Conservation (phyloP, 768 basidiomycete genomes). For the Leucocoprinus birnbaumii region DNA sequence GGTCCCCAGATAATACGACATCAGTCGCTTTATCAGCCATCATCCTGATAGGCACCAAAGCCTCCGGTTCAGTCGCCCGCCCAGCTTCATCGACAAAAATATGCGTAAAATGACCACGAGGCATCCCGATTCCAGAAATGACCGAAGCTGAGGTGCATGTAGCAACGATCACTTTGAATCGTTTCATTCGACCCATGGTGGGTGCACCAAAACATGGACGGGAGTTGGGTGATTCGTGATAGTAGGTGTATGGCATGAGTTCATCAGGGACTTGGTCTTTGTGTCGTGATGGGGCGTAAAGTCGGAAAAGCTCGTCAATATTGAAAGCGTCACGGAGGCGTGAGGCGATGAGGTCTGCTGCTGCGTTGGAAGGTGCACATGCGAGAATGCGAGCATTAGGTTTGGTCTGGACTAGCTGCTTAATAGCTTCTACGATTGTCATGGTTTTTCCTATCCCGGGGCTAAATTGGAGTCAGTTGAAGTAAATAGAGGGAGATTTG, state of each 20-base stretch:
- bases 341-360: slow-evolving; percentile 57
- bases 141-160: slow-evolving; percentile 66
- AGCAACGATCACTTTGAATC: slow-evolving; percentile 52
- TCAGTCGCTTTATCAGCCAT: slow-evolving; percentile 52
- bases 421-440: slow-evolving; percentile 58
- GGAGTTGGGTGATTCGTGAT: slow-evolving; percentile 25
- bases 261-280: slow-evolving; percentile 43
- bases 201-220: slow-evolving; percentile 34
- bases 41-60: slow-evolving; percentile 59
- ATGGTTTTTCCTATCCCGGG: slow-evolving; percentile 70
- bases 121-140: slow-evolving; percentile 51
- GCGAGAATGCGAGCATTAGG: slow-evolving; percentile 46
- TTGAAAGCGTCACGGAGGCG: slow-evolving; percentile 31
- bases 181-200: slow-evolving; percentile 29
- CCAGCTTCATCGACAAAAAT: slow-evolving; percentile 75
- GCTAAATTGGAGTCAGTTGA: slow-evolving; percentile 21
- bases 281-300: slow-evolving; percentile 49
- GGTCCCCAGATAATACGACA: slow-evolving; percentile 65
- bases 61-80: slow-evolving; percentile 69
- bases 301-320: slow-evolving; percentile 46
- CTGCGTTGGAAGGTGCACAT: slow-evolving; percentile 65
- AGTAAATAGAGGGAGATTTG: slow-evolving; percentile 13
- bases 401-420: slow-evolving; percentile 39
- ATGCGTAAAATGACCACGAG: slow-evolving; percentile 60
- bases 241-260: slow-evolving; percentile 33